Evolutionary conservation across 495 filamentous ascomycete genomes (phyloP), one percentile per base, ranked within the genome.

Genomic region (Aspergillus campestris): DNA sequence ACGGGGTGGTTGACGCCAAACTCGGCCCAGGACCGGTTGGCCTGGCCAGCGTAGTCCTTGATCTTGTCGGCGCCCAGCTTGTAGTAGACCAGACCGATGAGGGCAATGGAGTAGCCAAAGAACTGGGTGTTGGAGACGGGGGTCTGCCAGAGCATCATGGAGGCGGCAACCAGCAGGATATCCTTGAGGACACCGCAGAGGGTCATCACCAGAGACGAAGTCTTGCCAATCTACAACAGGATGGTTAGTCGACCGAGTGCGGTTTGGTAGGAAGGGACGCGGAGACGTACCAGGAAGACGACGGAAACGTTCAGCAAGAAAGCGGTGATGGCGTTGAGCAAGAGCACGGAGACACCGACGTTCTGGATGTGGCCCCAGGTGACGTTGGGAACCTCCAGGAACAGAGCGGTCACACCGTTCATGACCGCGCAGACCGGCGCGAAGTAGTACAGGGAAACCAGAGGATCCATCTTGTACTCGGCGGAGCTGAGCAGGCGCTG

Each of bases 111-210:
- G 78, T 98, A 98, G 54, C 92, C 92, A 70, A 97, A 94, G 70
- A 86, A 83, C 70, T 98, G 92, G 37, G 94, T 80, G 37, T 62
- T 64, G 14, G 86, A 78, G 57, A 98, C 83, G 15, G 82, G 80
- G 49, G 88, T 92, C 46, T 82, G 73, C 84, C 87, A 95, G 65
- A 98, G 83, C 49, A 86, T 58, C 78, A 96, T 92, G 45, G 88
- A 95, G 42, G 87, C 86, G 43, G 73, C 69, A 39, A 98, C 90
- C 28, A 98, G 84, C 48, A 98, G 80, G 53, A 98, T 91, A 74
- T 98, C 92, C 77, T 98, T 98, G 60, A 97, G 81, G 47, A 98
- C 90, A 72, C 92, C 92, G 68, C 88, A 97, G 40, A 98, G 85
- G 33, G 92, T 97, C 65, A 96, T 87, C 60, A 96, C 89, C 35